Conservation (phyloP, 495 filamentous ascomycete species). For the Lasiosphaeris hirsuta region DNA sequence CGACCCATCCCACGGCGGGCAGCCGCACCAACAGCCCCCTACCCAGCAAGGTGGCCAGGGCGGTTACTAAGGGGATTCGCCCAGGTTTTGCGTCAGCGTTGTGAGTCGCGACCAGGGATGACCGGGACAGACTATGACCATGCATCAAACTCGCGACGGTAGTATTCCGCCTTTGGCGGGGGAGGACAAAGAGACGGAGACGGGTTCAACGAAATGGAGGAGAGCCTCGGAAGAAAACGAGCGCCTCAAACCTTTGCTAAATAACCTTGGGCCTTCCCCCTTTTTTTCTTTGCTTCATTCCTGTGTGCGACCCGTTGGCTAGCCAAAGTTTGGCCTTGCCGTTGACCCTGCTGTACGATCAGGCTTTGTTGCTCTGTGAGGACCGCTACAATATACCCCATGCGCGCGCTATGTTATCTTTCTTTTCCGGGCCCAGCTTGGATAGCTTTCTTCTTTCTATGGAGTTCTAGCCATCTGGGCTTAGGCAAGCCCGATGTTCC, state of each 20-base stretch:
- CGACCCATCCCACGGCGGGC: slow-evolving; percentile 34
- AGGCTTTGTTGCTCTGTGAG: slow-evolving; percentile 21
- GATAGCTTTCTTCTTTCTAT: background rate
- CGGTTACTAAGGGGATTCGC: slow-evolving; percentile 20
- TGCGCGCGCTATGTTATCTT: slow-evolving; percentile 6
- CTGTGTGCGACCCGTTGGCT: background rate
- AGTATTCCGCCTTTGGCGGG: background rate
- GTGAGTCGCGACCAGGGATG: slow-evolving; percentile 10
- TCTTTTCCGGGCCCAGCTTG: background rate
- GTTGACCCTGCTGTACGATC: slow-evolving; percentile 26
- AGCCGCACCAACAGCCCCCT: slow-evolving; percentile 31
- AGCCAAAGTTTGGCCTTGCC: too few relatives aligned
- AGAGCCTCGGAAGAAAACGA: too few relatives aligned
- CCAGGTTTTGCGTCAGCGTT: background rate
- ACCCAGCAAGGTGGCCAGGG: slow-evolving; percentile 29
- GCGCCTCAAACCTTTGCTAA: too few relatives aligned
- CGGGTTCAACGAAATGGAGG: too few relatives aligned
- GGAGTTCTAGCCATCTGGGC: background rate
- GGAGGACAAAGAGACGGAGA: too few relatives aligned
- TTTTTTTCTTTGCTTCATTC: too few relatives aligned
- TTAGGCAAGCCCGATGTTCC: too few relatives aligned
- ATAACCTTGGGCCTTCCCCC: background rate
- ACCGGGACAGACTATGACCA: background rate
- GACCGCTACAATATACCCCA: slow-evolving; percentile 8
- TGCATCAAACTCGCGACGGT: background rate